These are phyloP conservation scores for Alisma plantagoaquatica DNA, from an alignment of 106 monocot genomes.

Conservation along the genomic window DNA sequence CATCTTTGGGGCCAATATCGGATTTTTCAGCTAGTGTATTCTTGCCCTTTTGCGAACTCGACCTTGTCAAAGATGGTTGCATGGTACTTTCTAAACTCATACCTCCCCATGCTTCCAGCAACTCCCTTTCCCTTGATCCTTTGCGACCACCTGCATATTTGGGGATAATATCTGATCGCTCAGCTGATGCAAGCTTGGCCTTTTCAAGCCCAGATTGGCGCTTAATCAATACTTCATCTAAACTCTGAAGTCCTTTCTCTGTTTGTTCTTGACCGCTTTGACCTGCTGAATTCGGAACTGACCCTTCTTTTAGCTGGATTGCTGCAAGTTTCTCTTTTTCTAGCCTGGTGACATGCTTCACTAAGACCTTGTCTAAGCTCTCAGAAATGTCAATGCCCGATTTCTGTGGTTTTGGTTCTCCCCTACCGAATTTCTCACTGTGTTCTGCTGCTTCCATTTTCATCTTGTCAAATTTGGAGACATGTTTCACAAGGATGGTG, in stretches of 20 bases:
- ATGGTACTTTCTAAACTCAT: conserved; percentile 74
- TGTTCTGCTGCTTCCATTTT: conserved; percentile 22
- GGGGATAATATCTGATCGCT: conserved; percentile 9
- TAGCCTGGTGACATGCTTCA: conserved; percentile 32
- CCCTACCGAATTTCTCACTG: too few relatives aligned
- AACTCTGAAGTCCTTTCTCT: conserved; percentile 14
- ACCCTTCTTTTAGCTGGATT: not conserved
- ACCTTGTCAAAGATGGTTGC: conserved; percentile 60
- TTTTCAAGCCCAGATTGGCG: conserved; percentile 49
- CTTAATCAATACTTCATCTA: conserved; percentile 67
- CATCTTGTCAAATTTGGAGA: conserved; percentile 34
- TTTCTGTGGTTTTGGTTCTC: too few relatives aligned
- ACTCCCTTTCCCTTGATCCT: conserved; percentile 54
- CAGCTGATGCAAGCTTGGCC: conserved; percentile 25
- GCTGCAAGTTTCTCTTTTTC: conserved; percentile 30
- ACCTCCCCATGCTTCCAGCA: conserved; percentile 89
- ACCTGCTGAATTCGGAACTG: not conserved
- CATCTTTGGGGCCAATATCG: not conserved
- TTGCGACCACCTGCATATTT: conserved; percentile 25
- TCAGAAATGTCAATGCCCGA: conserved; percentile 2
- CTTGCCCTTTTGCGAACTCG: conserved; percentile 63
- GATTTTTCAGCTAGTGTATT: not conserved
- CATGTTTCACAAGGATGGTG: conserved; percentile 34
- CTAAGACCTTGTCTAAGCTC: conserved; percentile 35
- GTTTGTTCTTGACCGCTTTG: conserved; percentile 8